Evolutionary conservation across 257 asterid genomes (phyloP).

Genomic region (Nemophila menziesii): DNA sequence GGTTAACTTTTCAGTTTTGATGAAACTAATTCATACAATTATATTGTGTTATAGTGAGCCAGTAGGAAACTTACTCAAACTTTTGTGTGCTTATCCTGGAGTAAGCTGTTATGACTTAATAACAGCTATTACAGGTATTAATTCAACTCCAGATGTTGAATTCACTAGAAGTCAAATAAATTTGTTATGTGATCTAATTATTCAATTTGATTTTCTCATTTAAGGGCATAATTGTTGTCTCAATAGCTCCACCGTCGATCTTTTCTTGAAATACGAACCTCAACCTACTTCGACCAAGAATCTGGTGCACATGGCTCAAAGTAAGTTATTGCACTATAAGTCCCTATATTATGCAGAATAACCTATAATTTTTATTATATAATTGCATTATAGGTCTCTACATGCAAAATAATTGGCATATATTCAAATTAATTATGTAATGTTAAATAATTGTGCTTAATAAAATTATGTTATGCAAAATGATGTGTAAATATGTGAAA

Average conservation of each 20-base stretch:
- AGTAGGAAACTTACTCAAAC: conserved; percentile 28
- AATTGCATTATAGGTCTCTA: too few species aligned
- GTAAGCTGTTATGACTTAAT: conserved; percentile 56
- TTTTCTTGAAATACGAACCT: conserved; percentile 55
- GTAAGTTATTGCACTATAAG: conserved; percentile 43
- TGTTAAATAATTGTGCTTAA: too few species aligned
- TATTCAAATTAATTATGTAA: too few species aligned
- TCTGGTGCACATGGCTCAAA: conserved; percentile 72
- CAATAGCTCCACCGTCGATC: conserved; percentile 45
- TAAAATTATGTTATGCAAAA: too few species aligned
- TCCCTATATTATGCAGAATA: background rate
- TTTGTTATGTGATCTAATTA: background rate
- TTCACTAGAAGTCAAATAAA: background rate
- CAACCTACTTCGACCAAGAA: conserved; percentile 80
- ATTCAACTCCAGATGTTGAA: background rate
- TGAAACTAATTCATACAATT: background rate
- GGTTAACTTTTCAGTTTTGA: background rate
- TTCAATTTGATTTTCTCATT: background rate
- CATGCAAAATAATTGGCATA: too few species aligned
- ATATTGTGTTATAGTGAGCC: conserved; percentile 19
- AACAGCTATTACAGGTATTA: conserved; percentile 51
- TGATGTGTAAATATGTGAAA: too few species aligned
- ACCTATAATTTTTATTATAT: too few species aligned
- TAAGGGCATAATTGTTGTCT: conserved; percentile 77
- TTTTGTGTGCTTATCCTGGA: conserved; percentile 32